phyloP scores from a whole-genome alignment of 257 asterid species.

The Scutellaria baicalensis region DNA sequence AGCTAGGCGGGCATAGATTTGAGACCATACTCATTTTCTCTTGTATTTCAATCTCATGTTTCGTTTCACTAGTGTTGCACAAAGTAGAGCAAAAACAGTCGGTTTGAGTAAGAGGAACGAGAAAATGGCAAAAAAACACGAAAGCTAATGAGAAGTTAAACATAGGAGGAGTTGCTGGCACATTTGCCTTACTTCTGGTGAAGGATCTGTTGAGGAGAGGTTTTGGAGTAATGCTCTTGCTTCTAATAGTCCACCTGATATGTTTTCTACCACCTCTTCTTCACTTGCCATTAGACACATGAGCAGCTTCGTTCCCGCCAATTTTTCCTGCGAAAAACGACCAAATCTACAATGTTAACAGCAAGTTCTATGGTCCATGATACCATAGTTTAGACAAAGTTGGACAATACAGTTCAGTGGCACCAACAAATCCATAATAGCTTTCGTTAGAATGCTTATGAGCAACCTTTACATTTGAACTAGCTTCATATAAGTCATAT shows the following conservation, averaged over 20 bases:
- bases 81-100: no score
- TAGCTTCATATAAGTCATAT: background rate
- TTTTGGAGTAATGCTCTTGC: slow-evolving; percentile 51
- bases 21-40: background rate
- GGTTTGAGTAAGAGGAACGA: no score
- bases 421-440: no score
- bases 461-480: no score
- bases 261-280: slow-evolving; percentile 52
- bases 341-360: background rate
- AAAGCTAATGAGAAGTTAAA: slow-evolving; percentile 31
- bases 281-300: slow-evolving; percentile 75
- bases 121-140: background rate
- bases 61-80: background rate
- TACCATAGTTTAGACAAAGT: no score
- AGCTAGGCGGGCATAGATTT: background rate
- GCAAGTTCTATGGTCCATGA: no score
- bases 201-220: slow-evolving; percentile 45
- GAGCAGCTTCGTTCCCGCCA: slow-evolving; percentile 60
- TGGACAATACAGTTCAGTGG: no score
- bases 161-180: slow-evolving; percentile 64
- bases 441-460: no score
- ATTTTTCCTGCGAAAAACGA: slow-evolving; percentile 48
- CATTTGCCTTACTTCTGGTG: slow-evolving; percentile 43
- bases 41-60: background rate
- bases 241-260: slow-evolving; percentile 46